Conservation (phyloP, 768 basidiomycete species). For the Auricularia cornea region DNA sequence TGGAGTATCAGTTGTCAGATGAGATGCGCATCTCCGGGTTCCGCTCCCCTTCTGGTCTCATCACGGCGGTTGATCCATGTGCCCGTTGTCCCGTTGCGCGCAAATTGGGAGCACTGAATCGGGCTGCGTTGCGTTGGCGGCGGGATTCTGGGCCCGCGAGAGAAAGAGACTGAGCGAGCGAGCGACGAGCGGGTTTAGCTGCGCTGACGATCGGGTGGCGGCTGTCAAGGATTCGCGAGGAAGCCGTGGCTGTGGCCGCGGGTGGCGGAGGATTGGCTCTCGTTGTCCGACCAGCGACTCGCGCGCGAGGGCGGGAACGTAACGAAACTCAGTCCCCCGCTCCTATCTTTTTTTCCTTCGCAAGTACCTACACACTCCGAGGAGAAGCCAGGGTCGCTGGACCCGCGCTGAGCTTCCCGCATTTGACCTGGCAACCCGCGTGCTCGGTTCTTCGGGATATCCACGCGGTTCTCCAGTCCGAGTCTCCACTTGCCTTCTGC, state of each 20-base stretch:
- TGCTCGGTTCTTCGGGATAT: background rate
- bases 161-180: too few species aligned
- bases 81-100: too few species aligned
- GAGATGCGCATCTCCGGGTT: background rate
- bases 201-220: background rate
- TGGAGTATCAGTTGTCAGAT: background rate
- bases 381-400: too few species aligned
- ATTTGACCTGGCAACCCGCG: background rate
- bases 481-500: background rate
- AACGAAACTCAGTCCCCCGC: too few species aligned
- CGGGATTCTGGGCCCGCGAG: too few species aligned
- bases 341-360: background rate
- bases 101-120: too few species aligned
- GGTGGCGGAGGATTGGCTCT: background rate
- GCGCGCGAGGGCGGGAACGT: too few species aligned
- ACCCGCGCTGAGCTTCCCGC: background rate
- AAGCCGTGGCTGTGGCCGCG: background rate
- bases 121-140: too few species aligned
- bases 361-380: too few species aligned
- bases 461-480: too few species aligned
- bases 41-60: background rate
- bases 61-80: background rate
- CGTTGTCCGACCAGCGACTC: background rate
- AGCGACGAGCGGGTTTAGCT: too few species aligned
- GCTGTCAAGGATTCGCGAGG: background rate